These are phyloP conservation scores for Linnemannia hyalina DNA, from an alignment of 192 early-diverging fungal genomes.

Conservation along the genomic window DNA sequence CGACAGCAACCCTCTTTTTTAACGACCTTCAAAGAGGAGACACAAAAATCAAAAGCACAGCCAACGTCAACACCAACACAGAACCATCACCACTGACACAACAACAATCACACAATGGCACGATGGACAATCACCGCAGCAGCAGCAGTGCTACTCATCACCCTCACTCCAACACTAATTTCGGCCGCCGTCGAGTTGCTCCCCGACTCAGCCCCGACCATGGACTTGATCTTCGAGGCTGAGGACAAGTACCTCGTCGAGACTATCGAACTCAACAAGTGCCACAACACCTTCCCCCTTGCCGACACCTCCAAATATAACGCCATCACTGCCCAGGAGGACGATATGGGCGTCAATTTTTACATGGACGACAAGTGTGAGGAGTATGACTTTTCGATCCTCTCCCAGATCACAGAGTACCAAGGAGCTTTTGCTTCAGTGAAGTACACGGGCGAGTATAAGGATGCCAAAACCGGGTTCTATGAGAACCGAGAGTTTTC, in stretches of 20 bases:
- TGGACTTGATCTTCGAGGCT: slow-evolving; percentile 26
- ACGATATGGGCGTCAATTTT: slow-evolving; percentile 30
- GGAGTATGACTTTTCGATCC: slow-evolving; percentile 48
- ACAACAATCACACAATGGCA: neutral
- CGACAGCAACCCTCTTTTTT: neutral
- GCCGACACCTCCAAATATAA: slow-evolving; percentile 12
- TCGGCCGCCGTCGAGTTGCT: slow-evolving; percentile 18
- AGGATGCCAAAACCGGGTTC: slow-evolving; percentile 29
- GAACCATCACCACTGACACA: neutral
- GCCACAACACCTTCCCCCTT: slow-evolving; percentile 1
- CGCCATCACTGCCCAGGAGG: slow-evolving; percentile 10
- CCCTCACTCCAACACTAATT: slow-evolving; percentile 9
- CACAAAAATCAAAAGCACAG: neutral
- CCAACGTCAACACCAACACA: neutral
- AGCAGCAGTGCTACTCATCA: neutral
- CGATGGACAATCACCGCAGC: neutral
- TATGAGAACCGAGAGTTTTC: slow-evolving; percentile 47
- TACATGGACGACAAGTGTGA: slow-evolving; percentile 43
- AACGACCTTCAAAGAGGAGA: neutral
- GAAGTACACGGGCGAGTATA: slow-evolving; percentile 38
- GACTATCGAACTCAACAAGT: slow-evolving; percentile 19
- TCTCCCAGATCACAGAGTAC: slow-evolving; percentile 16
- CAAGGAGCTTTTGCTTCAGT: slow-evolving; percentile 16
- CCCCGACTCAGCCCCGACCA: neutral
- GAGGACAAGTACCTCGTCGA: neutral